These are phyloP conservation scores for Trichosporon faecale DNA, from an alignment of 1,284 basidiomycete species.

Conservation along the genomic window DNA sequence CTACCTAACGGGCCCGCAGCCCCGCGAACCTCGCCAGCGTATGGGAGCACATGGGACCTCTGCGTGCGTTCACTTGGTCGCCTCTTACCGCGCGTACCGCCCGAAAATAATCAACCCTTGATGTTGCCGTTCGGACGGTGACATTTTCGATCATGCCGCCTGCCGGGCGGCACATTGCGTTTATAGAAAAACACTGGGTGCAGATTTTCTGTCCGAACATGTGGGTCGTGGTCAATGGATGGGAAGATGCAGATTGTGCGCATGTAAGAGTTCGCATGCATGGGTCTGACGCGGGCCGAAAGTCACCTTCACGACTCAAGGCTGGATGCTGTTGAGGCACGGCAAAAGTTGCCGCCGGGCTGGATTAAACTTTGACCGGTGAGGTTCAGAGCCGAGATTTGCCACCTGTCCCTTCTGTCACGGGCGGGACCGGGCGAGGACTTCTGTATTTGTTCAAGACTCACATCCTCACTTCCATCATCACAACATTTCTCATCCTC, in stretches of 20 bases:
- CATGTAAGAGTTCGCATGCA: not conserved
- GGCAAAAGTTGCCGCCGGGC: slow-evolving; percentile 8
- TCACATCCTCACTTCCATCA: slow-evolving; percentile 1
- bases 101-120: not conserved
- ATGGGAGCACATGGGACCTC: not conserved
- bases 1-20: not conserved
- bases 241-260: not conserved
- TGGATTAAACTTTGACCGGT: slow-evolving; percentile 1
- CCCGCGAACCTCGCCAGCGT: not conserved
- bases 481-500: slow-evolving; percentile 4
- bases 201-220: not conserved
- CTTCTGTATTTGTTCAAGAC: not conserved
- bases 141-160: not conserved
- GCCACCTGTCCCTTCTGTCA: not conserved
- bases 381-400: slow-evolving; percentile 9
- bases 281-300: not conserved
- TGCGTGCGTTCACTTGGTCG: not conserved
- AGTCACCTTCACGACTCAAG: not conserved
- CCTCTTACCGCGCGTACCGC: not conserved
- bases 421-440: slow-evolving; percentile 6
- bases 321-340: not conserved
- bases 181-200: not conserved
- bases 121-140: slow-evolving; percentile 1
- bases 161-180: not conserved
- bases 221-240: not conserved